Conservation (phyloP, 495 filamentous ascomycete genomes). For the Penicillium egyptiacum region DNA sequence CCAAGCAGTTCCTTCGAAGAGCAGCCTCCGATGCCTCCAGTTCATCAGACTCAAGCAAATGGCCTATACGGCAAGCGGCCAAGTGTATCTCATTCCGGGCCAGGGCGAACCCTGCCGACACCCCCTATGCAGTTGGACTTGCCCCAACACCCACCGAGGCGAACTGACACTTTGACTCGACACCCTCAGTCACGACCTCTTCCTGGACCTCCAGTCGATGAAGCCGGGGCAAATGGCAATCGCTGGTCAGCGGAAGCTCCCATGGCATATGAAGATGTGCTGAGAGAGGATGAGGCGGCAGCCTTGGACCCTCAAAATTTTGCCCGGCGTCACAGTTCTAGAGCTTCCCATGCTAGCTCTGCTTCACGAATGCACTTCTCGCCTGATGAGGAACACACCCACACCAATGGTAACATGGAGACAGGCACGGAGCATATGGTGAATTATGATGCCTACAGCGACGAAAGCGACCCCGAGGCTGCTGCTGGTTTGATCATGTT, state of each 20-base stretch:
- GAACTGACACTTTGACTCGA: constrained; percentile 54
- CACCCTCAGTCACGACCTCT: constrained; percentile 62
- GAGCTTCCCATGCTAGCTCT: constrained; percentile 24
- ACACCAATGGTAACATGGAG: constrained; percentile 52
- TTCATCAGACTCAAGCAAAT: constrained; percentile 38
- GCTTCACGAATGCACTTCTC: constrained; percentile 28
- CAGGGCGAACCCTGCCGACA: constrained; percentile 42
- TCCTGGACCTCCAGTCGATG: constrained; percentile 56
- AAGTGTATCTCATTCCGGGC: constrained; percentile 37
- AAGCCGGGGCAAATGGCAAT: constrained; percentile 24
- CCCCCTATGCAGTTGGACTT: constrained; percentile 45
- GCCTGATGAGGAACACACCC: constrained; percentile 47
- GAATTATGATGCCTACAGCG: constrained; percentile 57
- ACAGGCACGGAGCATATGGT: constrained; percentile 46
- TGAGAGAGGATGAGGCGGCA: constrained; percentile 51
- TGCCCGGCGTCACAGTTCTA: constrained; percentile 28
- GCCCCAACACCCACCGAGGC: constrained; percentile 46
- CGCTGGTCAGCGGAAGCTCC: constrained; percentile 11
- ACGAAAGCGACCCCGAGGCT: constrained; percentile 90
- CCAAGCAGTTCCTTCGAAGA: constrained; percentile 34
- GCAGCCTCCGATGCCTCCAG: constrained; percentile 50
- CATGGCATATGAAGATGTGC: constrained; percentile 44
- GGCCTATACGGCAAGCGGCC: constrained; percentile 29
- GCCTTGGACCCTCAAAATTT: constrained; percentile 38
- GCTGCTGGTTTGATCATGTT: constrained; percentile 82